A percentile compares a stretch with the other conserved stretches of the same genome.
phyloP scores from a whole-genome alignment of 1,139 yeast genomes.

The Suzukiozyma palmioleophila region DNA sequence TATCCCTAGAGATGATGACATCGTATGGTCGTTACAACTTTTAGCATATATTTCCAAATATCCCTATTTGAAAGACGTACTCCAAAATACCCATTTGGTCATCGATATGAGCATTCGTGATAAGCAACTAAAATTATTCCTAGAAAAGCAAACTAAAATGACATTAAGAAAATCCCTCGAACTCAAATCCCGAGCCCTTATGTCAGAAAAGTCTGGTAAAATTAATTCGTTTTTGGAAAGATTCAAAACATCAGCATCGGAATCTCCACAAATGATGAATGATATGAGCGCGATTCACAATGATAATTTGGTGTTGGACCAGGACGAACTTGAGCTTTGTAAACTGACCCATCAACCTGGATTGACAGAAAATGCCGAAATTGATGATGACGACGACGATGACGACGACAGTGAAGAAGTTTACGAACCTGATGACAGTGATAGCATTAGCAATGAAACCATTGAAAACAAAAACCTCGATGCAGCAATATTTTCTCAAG shows the following conservation, averaged over 20 bases:
- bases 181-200: conserved; percentile 26
- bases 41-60: conserved; percentile 92
- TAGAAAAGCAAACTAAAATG: conserved; percentile 35
- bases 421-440: conserved; percentile 23
- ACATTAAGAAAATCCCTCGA: conserved; percentile 29
- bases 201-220: conserved; percentile 35
- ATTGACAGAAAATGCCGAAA: conserved; percentile 20
- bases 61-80: conserved; percentile 66
- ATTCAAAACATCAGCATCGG: conserved; percentile 35
- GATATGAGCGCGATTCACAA: conserved; percentile 29
- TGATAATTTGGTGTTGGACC: conserved; percentile 31
- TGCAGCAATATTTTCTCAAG: not conserved
- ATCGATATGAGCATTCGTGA: conserved; percentile 51
- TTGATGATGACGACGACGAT: conserved; percentile 26
- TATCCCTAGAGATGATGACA: conserved; percentile 87
- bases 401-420: conserved; percentile 20
- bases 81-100: conserved; percentile 67
- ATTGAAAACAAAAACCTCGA: conserved; percentile 3
- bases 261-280: conserved; percentile 40
- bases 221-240: conserved; percentile 19
- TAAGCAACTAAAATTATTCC: conserved; percentile 35
- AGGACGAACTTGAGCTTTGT: conserved; percentile 32
- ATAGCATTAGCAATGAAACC: conserved; percentile 8
- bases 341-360: conserved; percentile 12
- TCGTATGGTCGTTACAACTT: conserved; percentile 87